These are phyloP conservation scores for Fusarium humuli DNA, from an alignment of 2,329 filamentous ascomycete genomes.

Conservation along the genomic window DNA sequence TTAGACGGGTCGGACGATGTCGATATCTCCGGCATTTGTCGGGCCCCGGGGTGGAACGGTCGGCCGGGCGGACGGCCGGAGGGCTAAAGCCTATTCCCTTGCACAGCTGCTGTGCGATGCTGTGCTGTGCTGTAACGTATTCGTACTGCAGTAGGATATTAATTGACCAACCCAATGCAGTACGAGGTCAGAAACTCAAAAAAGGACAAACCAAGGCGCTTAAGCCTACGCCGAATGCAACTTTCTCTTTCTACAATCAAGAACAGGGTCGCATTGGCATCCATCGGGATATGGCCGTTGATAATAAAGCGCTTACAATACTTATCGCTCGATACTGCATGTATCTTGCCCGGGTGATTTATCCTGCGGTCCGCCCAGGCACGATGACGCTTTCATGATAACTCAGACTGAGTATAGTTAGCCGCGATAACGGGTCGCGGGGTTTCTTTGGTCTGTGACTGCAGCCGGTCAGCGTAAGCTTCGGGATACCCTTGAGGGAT, in stretches of 20 bases:
- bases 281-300: constrained; percentile 18
- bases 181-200: constrained; percentile 21
- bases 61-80: constrained; percentile 31
- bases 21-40: constrained; percentile 25
- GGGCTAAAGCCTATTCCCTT: neutral
- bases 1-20: constrained; percentile 29
- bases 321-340: constrained; percentile 30
- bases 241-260: constrained; percentile 26
- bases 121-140: constrained; percentile 9
- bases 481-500: constrained; percentile 34
- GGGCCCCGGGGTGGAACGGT: constrained; percentile 20
- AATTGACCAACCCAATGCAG: constrained; percentile 13
- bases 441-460: constrained; percentile 25
- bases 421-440: constrained; percentile 34
- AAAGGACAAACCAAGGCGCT: constrained; percentile 11
- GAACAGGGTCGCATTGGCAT: constrained; percentile 24
- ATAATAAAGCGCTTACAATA: constrained; percentile 16
- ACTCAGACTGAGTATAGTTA: constrained; percentile 2
- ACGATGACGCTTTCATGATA: constrained; percentile 42
- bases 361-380: constrained; percentile 25
- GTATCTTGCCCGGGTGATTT: constrained; percentile 26
- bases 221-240: constrained; percentile 20
- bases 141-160: constrained; percentile 6
- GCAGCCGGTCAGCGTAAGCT: constrained; percentile 44
- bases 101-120: neutral